These are phyloP conservation scores for Jamesozyma gamospora DNA, from an alignment of 805 yeast species.

Conservation along the genomic window DNA sequence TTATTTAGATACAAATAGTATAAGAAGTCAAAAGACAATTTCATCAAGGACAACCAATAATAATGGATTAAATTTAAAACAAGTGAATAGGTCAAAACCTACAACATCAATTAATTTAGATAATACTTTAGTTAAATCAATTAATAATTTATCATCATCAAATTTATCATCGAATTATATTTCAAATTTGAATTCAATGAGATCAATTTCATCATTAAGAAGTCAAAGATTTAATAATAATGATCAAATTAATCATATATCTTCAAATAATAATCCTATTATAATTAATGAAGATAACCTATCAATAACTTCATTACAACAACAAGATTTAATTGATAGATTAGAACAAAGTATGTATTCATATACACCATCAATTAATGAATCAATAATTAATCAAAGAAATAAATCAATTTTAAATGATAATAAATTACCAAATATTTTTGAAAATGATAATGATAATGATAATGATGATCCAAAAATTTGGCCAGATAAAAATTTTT, in stretches of 20 bases:
- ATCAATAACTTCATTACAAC: not conserved
- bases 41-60: not conserved
- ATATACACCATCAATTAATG: constrained; percentile 9
- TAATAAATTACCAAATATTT: constrained; percentile 24
- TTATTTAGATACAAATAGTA: not conserved
- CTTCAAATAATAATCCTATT: not conserved
- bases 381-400: too few relatives aligned
- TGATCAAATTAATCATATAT: not conserved
- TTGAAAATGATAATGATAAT: constrained; percentile 2
- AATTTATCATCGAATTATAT: not conserved
- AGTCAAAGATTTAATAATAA: not conserved
- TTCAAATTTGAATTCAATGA: constrained; percentile 1
- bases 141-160: not conserved
- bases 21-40: not conserved
- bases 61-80: not conserved
- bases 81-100: constrained; percentile 5
- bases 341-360: constrained; percentile 17
- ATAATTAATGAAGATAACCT: not conserved
- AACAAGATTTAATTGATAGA: constrained; percentile 3
- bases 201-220: constrained; percentile 3
- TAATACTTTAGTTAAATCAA: constrained; percentile 4
- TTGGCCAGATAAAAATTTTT: constrained; percentile 50
- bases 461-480: not conserved
- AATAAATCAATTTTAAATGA: constrained; percentile 11
- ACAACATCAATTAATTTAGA: constrained; percentile 6